These are phyloP conservation scores for Citrus hindsii DNA, from an alignment of 345 rosid species.

Conservation along the genomic window DNA sequence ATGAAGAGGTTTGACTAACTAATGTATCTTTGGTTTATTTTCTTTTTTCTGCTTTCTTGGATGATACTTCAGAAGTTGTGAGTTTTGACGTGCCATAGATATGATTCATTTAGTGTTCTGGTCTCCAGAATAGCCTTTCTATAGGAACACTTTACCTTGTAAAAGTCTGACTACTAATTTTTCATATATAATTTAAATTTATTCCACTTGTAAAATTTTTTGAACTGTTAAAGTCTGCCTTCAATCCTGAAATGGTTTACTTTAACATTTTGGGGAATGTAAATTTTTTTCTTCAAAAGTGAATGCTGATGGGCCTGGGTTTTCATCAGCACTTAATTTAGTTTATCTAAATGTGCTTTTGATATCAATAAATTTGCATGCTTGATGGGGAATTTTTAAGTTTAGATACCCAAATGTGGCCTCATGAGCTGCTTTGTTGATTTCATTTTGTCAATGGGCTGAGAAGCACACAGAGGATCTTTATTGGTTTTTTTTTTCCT, in stretches of 20 bases:
- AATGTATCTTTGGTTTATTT: not conserved
- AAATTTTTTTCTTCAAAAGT: not conserved
- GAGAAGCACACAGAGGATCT: not conserved
- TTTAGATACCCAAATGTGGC: not conserved
- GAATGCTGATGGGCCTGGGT: not conserved
- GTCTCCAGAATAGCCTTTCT: not conserved
- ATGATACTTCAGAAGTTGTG: not conserved
- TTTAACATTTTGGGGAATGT: not conserved
- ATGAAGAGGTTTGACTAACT: slow-evolving; percentile 55
- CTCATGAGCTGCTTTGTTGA: not conserved
- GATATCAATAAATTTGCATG: not conserved
- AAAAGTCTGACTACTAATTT: not conserved
- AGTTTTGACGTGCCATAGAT: not conserved
- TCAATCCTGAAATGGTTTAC: not conserved
- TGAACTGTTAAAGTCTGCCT: not conserved
- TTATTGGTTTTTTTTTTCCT: not conserved
- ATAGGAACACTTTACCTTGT: not conserved
- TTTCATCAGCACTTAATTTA: not conserved
- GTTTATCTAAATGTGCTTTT: not conserved
- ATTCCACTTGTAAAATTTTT: not conserved
- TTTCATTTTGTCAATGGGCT: not conserved
- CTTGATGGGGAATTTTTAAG: not conserved
- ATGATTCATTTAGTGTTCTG: not conserved
- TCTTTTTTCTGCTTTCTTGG: not conserved
- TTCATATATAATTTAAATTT: not conserved